Evolutionary conservation across 345 rosid genomes (phyloP).

Genomic region (Salix dunnii): DNA sequence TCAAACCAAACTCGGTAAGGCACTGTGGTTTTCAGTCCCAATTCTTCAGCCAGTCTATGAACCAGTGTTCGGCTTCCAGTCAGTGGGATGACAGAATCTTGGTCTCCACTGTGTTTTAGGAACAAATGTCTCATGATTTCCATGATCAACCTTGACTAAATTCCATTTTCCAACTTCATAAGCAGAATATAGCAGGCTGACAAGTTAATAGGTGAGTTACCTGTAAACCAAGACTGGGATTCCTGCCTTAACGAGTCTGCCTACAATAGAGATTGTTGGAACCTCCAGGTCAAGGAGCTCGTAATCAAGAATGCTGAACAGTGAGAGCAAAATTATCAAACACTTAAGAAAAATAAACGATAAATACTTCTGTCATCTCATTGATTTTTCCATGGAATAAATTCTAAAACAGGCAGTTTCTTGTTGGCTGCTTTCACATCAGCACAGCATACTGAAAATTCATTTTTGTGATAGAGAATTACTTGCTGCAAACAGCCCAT

Average conservation of each 20-base stretch:
- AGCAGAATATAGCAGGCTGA: slow-evolving; percentile 3
- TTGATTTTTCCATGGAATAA: background rate
- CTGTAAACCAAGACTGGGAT: slow-evolving; percentile 85
- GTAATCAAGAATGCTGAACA: slow-evolving; percentile 73
- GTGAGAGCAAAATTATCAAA: background rate
- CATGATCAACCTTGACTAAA: background rate
- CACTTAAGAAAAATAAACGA: background rate
- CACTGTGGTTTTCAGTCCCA: slow-evolving; percentile 26
- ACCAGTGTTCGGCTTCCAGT: slow-evolving; percentile 80
- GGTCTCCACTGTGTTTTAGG: slow-evolving; percentile 52
- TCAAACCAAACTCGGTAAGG: slow-evolving; percentile 37
- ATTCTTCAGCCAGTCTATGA: slow-evolving; percentile 41
- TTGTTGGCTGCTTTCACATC: background rate
- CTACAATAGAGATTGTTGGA: slow-evolving; percentile 66
- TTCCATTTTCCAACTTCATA: background rate
- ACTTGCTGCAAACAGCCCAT: slow-evolving; percentile 96
- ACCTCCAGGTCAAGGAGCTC: slow-evolving; percentile 69
- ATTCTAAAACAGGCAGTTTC: background rate
- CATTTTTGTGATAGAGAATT: slow-evolving; percentile 23
- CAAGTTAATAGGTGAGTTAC: slow-evolving; percentile 27
- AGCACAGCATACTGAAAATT: background rate
- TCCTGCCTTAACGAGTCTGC: slow-evolving; percentile 63
- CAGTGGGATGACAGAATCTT: slow-evolving; percentile 26
- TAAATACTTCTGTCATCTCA: background rate
- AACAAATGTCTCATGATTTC: slow-evolving; percentile 1